Percentiles rank a stretch among this genome's conserved stretches.
Evolutionary conservation across 768 basidiomycete species (phyloP).

Genomic region (Nidularia pulvinata): DNA sequence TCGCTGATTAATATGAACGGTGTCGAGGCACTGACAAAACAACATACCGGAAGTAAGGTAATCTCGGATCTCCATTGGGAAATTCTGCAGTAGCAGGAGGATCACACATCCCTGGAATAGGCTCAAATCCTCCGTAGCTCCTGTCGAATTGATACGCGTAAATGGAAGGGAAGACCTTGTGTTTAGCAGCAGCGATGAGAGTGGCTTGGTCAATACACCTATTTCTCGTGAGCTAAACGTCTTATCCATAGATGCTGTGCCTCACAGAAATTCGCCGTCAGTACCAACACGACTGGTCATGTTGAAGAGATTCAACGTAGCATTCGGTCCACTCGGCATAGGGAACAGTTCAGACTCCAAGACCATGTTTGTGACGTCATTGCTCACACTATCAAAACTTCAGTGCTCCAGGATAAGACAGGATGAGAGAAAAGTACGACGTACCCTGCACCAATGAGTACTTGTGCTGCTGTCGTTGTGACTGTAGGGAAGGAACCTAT

Average conservation of each 20-base stretch:
- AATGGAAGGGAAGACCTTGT: slow-evolving; percentile 37
- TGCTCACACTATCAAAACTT: not conserved
- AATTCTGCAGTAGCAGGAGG: slow-evolving; percentile 36
- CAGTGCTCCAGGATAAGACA: not conserved
- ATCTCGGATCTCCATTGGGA: slow-evolving; percentile 42
- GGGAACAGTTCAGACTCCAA: slow-evolving; percentile 35
- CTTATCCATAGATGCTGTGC: not conserved
- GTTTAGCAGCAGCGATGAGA: slow-evolving; percentile 35
- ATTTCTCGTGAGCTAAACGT: not conserved
- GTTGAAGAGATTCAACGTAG: slow-evolving; percentile 42
- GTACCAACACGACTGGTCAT: slow-evolving; percentile 41
- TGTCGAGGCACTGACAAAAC: slow-evolving; percentile 26
- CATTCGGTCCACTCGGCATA: slow-evolving; percentile 27
- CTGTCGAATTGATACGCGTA: slow-evolving; percentile 49
- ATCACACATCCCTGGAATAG: slow-evolving; percentile 40
- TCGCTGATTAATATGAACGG: not conserved
- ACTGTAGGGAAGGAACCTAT: slow-evolving; percentile 24
- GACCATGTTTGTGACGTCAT: slow-evolving; percentile 7
- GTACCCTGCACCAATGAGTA: slow-evolving; percentile 15
- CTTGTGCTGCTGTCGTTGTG: slow-evolving; percentile 8
- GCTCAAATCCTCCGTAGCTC: slow-evolving; percentile 42
- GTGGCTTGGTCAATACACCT: slow-evolving; percentile 48
- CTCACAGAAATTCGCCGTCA: slow-evolving; percentile 40
- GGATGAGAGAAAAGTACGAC: slow-evolving; percentile 8
- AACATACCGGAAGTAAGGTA: slow-evolving; percentile 46